Evolutionary conservation across 805 yeast genomes (phyloP).

Genomic region (Yamadazyma takamatsuzukensis): DNA sequence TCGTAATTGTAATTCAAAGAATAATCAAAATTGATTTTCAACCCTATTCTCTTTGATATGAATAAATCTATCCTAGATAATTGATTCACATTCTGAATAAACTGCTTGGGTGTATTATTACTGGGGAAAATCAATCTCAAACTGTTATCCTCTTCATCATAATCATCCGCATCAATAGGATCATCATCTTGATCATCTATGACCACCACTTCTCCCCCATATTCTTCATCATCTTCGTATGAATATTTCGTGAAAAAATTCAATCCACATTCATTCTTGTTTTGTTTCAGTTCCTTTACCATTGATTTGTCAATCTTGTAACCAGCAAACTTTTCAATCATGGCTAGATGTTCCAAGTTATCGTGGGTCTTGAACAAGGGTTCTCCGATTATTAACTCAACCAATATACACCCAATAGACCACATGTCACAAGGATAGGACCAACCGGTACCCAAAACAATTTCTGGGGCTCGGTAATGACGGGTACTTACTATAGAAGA

Average conservation of each 20-base stretch:
- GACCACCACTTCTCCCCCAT: conserved; percentile 3
- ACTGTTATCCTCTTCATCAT: conserved; percentile 19
- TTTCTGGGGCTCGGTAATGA: conserved; percentile 96
- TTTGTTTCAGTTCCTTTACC: conserved; percentile 30
- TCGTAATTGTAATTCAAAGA: conserved; percentile 37
- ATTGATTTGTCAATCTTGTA: conserved; percentile 43
- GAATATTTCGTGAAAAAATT: conserved; percentile 37
- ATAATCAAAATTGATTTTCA: conserved; percentile 36
- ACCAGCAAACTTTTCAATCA: conserved; percentile 83
- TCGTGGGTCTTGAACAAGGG: conserved; percentile 95
- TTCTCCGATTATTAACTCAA: conserved; percentile 89
- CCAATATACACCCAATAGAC: conserved; percentile 92
- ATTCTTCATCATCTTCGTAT: conserved; percentile 9
- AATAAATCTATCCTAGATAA: conserved; percentile 42
- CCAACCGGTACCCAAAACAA: conserved; percentile 94
- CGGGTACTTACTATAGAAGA: conserved; percentile 89
- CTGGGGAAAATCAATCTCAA: conserved; percentile 37
- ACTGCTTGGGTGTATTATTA: conserved; percentile 35
- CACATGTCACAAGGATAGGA: conserved; percentile 95
- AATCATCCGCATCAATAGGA: conserved; percentile 10
- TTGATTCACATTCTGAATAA: conserved; percentile 35
- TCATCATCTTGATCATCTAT: conserved; percentile 17
- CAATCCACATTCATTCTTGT: conserved; percentile 39
- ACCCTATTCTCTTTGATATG: conserved; percentile 39
- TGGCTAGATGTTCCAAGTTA: conserved; percentile 87